A percentile compares a stretch with the other conserved stretches of the same genome.
Conservation (phyloP, 805 yeast species). For the Candida nonsorbophila region DNA sequence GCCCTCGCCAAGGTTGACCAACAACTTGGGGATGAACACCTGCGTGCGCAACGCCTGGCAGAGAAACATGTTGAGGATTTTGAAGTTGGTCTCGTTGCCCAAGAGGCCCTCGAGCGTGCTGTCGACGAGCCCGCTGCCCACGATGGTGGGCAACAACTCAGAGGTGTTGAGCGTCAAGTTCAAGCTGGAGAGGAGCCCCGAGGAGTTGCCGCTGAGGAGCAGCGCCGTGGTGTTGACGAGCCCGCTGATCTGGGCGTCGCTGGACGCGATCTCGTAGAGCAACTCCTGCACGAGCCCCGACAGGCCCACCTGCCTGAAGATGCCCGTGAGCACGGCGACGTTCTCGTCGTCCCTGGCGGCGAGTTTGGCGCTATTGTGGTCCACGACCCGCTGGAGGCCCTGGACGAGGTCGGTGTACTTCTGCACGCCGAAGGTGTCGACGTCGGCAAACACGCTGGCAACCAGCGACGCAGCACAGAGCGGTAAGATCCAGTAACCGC, state of each 20-base stretch:
- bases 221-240: conserved; percentile 16
- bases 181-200: conserved; percentile 4
- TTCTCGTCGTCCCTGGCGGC: too few relatives aligned
- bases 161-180: conserved; percentile 19
- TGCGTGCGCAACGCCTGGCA: conserved; percentile 22
- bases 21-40: conserved; percentile 23
- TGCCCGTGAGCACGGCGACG: too few relatives aligned
- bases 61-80: conserved; percentile 15
- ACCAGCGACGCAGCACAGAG: too few relatives aligned
- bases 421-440: too few relatives aligned
- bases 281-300: conserved; percentile 11
- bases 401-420: too few relatives aligned
- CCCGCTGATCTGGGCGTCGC: conserved; percentile 22
- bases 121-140: conserved; percentile 22
- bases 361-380: too few relatives aligned
- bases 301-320: too few relatives aligned
- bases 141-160: conserved; percentile 14
- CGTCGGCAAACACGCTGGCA: too few relatives aligned
- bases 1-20: conserved; percentile 30
- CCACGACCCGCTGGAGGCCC: too few relatives aligned
- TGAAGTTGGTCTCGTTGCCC: conserved; percentile 23
- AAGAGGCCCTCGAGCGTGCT: conserved; percentile 20
- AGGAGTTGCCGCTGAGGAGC: conserved; percentile 8
- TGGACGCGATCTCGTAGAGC: conserved; percentile 24
- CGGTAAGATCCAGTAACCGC: too few relatives aligned